These are phyloP conservation scores for Cruciata laevipes DNA, from an alignment of 257 asterid species.

Conservation along the genomic window DNA sequence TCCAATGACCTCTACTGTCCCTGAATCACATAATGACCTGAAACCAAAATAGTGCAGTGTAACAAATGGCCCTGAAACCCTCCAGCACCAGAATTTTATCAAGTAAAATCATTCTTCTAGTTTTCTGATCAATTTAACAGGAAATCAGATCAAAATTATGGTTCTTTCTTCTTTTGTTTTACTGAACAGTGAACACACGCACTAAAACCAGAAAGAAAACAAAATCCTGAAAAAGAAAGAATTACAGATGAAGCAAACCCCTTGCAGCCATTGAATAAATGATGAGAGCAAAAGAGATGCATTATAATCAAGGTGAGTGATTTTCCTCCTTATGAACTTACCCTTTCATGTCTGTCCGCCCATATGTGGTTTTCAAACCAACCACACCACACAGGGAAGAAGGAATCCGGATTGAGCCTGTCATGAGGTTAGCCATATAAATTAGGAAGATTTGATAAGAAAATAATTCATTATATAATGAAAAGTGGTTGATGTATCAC, in stretches of 20 bases:
- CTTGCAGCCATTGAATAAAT: neutral
- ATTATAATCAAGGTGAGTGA: conserved; percentile 11
- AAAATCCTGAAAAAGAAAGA: neutral
- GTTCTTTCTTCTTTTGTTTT: neutral
- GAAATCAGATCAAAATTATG: neutral
- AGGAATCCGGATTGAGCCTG: conserved; percentile 97
- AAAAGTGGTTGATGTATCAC: conserved; percentile 38
- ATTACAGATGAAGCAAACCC: neutral
- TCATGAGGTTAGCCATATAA: conserved; percentile 18
- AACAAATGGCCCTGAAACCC: neutral
- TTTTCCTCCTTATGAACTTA: conserved; percentile 24
- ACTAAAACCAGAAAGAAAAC: neutral
- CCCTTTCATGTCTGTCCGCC: conserved; percentile 86
- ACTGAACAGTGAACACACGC: neutral
- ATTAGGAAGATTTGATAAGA: conserved; percentile 9
- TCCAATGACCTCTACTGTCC: conserved; percentile 91
- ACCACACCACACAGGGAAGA: conserved; percentile 95
- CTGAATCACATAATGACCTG: conserved; percentile 79
- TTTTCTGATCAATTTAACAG: neutral
- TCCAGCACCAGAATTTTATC: neutral
- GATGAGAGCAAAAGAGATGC: conserved; percentile 1
- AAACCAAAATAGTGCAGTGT: conserved; percentile 12
- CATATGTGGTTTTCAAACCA: conserved; percentile 90
- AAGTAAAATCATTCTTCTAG: neutral
- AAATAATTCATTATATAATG: conserved; percentile 20